Conservation (phyloP, 2,329 filamentous ascomycete species). For the Blastomyces parvus region DNA sequence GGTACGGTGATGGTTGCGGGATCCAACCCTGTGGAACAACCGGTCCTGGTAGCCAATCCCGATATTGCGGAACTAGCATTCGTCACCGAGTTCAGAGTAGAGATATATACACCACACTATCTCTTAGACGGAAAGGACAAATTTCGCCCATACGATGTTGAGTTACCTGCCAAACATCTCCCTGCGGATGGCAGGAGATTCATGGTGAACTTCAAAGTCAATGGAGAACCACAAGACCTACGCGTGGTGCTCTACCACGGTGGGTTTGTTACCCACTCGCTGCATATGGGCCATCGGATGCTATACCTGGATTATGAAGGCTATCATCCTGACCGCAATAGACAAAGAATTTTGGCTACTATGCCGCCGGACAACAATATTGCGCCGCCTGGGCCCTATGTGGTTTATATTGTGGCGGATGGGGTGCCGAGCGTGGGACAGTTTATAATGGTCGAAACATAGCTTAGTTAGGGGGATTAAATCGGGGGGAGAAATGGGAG, state of each 20-base stretch:
- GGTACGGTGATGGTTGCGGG: slow-evolving; percentile 52
- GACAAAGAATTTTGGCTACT: slow-evolving; percentile 41
- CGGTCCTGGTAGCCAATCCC: slow-evolving; percentile 38
- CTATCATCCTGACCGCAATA: slow-evolving; percentile 34
- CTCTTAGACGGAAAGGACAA: slow-evolving; percentile 43
- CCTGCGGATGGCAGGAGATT: slow-evolving; percentile 39
- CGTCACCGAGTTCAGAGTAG: slow-evolving; percentile 52
- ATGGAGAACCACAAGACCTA: slow-evolving; percentile 34
- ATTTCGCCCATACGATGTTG: slow-evolving; percentile 41
- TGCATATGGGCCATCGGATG: slow-evolving; percentile 55
- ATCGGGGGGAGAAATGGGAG: not conserved
- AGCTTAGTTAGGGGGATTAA: not conserved
- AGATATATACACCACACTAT: slow-evolving; percentile 54
- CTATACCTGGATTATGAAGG: slow-evolving; percentile 43
- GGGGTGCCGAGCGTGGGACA: slow-evolving; percentile 46
- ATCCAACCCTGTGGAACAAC: slow-evolving; percentile 52
- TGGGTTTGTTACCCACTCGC: slow-evolving; percentile 51
- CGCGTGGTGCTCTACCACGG: slow-evolving; percentile 49
- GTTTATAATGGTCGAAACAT: slow-evolving; percentile 34
- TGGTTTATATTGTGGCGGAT: slow-evolving; percentile 50
- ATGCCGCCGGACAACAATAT: slow-evolving; percentile 48
- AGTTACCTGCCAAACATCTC: slow-evolving; percentile 38
- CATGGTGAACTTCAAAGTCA: slow-evolving; percentile 40
- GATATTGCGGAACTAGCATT: slow-evolving; percentile 37
- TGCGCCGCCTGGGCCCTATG: slow-evolving; percentile 51